phyloP scores from a whole-genome alignment of 2,329 filamentous ascomycete species.

The Emydomyces testavorans region DNA sequence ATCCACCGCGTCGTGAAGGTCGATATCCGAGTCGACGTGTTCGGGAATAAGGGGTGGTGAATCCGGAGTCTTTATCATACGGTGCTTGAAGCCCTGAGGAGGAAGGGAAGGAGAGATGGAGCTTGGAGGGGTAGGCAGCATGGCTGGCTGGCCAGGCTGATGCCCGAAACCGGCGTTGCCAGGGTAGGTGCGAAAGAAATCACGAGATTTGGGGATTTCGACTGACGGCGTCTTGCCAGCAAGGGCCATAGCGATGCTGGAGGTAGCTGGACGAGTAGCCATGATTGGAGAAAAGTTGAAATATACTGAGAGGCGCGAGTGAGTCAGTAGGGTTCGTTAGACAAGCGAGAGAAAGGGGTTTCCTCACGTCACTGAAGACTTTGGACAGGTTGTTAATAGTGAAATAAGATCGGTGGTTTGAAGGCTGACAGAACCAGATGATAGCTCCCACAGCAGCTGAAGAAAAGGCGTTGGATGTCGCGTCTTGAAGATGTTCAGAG shows the following conservation, averaged over 20 bases:
- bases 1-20: conserved; percentile 60
- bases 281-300: conserved; percentile 26
- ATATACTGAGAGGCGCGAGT: conserved; percentile 8
- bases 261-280: conserved; percentile 33
- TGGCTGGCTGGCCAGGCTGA: conserved; percentile 24
- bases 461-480: not conserved
- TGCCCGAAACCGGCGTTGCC: conserved; percentile 24
- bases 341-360: not conserved
- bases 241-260: conserved; percentile 41
- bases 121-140: conserved; percentile 81
- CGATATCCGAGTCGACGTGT: conserved; percentile 71
- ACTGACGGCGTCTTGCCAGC: conserved; percentile 41
- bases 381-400: not conserved
- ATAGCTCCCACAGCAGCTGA: conserved; percentile 4
- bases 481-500: not conserved
- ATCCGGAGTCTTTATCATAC: conserved; percentile 33
- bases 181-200: conserved; percentile 28
- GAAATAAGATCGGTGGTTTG: not conserved
- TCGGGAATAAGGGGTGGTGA: conserved; percentile 37
- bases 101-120: conserved; percentile 83
- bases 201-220: conserved; percentile 38
- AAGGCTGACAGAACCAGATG: not conserved
- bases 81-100: conserved; percentile 65
- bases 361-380: conserved; percentile 17
- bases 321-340: conserved; percentile 1